Base-by-base conservation (phyloP, 345 rosid genomes). In the Syzygium aqueum region DNA sequence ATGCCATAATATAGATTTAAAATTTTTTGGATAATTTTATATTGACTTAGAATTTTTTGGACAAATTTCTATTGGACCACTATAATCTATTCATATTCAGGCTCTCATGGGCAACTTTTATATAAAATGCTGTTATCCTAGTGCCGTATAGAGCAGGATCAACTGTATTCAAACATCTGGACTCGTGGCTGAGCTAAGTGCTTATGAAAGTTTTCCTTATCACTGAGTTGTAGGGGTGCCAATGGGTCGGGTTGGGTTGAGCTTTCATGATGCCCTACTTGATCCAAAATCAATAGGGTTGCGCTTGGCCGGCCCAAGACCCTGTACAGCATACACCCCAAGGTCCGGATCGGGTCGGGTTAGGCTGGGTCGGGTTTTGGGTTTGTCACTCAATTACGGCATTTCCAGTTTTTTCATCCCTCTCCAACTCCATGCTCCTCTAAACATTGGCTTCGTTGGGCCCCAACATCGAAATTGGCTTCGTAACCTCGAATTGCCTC, bases 401-500 rank as follows among this genome's bases (percentile, higher is more conserved):
- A 33, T 33, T 33, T 33, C 37, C 37, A 33, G 37, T 33, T 33
- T 33, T 33, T 33, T 33, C 37, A 33, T 33, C 22, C 53, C 50
- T 43, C 40, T 86, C 83, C 83, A 97, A 92, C 89, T 94, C 95
- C 3, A 84, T 53, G 89, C 91, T 96, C 50, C 95, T 94, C 89
- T 90, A 96, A 28, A 90, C 33, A 95, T 97, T 98, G 51, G 90
- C 94, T 25, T 94, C 90, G 1, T 93, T 91, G 37, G 99, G 99
- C 77, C 95, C 98, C 40, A 96, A 91, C 84, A 94, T 85, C 40
- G 99, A 97, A 84, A 97, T 94, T 33, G 98, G 98, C 86, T 96
- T 93, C 87, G 95, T 95, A 56, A 95, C 96, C 77, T 96, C 98
- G 84, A 56, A 92, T 46, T 90, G 93, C 87, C 88, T 92, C 87